These are phyloP conservation scores for Podosphaera fusca DNA, from an alignment of 2,329 filamentous ascomycete genomes.

Conservation along the genomic window DNA sequence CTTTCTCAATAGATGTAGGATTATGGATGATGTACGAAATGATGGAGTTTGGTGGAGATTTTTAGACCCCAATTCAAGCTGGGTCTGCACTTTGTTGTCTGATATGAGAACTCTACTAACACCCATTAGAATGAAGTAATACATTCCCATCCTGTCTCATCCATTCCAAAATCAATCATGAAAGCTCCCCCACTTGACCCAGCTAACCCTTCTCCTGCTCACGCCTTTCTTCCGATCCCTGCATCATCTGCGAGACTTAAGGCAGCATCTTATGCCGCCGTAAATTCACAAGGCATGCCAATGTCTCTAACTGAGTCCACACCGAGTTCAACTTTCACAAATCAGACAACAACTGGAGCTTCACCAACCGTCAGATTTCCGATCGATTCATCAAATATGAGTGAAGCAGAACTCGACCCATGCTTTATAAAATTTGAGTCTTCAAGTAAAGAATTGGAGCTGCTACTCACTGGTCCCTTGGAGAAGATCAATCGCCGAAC, in stretches of 20 bases:
- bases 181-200: slow-evolving; percentile 90
- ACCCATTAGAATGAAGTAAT: slow-evolving; percentile 72
- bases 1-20: slow-evolving; percentile 78
- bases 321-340: slow-evolving; percentile 26
- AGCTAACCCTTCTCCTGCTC: slow-evolving; percentile 73
- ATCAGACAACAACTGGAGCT: slow-evolving; percentile 30
- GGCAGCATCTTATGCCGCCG: slow-evolving; percentile 19
- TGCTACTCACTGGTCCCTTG: slow-evolving; percentile 73
- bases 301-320: slow-evolving; percentile 28
- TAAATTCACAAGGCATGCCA: slow-evolving; percentile 26
- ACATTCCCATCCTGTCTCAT: slow-evolving; percentile 70
- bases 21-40: slow-evolving; percentile 75
- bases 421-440: slow-evolving; percentile 90
- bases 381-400: slow-evolving; percentile 48
- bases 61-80: slow-evolving; percentile 92
- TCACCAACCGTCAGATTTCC: slow-evolving; percentile 65
- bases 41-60: slow-evolving; percentile 98
- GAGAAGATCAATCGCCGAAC: slow-evolving; percentile 90
- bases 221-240: slow-evolving; percentile 71
- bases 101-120: slow-evolving; percentile 5
- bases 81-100: slow-evolving; percentile 34
- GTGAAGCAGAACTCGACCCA: slow-evolving; percentile 77
- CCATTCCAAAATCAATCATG: slow-evolving; percentile 79
- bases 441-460: slow-evolving; percentile 76
- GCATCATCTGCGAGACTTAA: slow-evolving; percentile 69